Base-by-base conservation (phyloP, 2,329 filamentous ascomycete species). In the Clarireedia sp. region DNA sequence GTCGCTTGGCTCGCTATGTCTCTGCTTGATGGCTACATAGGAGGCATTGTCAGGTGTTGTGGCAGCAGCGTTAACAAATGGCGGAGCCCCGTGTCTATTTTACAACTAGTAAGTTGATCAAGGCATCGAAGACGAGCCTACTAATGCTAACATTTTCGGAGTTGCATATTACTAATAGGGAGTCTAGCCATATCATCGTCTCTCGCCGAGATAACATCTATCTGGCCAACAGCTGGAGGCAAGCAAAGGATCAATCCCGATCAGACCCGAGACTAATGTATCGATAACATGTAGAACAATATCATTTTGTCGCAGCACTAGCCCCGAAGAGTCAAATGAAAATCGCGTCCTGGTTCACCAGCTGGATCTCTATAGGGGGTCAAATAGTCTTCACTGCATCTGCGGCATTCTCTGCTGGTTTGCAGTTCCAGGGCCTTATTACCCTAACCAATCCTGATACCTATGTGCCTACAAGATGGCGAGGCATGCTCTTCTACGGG, bases 241-340 rank as follows among this genome's bases (percentile, higher is more conserved):
- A 49, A 49, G 36, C 0, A 19, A 40, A 9, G 5, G 7, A 2
- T 48, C 2, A 3, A 46, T 6, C n/a, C 3, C 33, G 2, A 17
- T 24, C 23, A n/a, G 33, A 14, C 19, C 26, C 14, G 26, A 33
- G 24, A 17, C 14, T 29, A 10, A 23, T 26, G 16, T 16, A 45
- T 21, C n/a, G 5, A 24, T 14, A 46, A 24, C 14, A 46, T 10
- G 2, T 9, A 54, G 45, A 80, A 8, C 79, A 84, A 67, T 83
- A 83, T 59, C 78, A 82, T 63, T 82, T 79, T 78, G 78, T 82
- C 0, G 78, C 75, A 1, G 75, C 79, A 60, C 74, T 82, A 54
- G 75, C 75, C 2, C 75, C 78, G 0, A 48, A 58, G 3, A 67
- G 66, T 0, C 68, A 68, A 12, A 68, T 67, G 52, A 65, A 68